Base-by-base conservation (phyloP, 495 filamentous ascomycete species). In the Baudoinia panamericana region DNA sequence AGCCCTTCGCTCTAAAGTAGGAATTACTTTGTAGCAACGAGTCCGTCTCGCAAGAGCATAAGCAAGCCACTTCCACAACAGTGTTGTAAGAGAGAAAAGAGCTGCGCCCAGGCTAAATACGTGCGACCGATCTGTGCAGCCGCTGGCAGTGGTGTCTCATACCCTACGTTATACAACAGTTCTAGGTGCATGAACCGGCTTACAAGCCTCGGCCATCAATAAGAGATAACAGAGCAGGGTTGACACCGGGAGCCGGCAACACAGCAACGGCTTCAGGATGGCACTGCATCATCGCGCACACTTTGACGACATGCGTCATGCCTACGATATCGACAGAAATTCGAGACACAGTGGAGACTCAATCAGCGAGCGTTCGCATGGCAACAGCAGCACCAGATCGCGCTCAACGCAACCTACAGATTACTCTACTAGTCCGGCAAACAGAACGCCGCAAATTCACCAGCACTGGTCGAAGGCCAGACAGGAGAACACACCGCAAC, bases 351-450 rank as follows among this genome's bases (percentile, higher is more conserved):
- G 16, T 12, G 15, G 10, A 7, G 5, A n/a, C 10, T 39, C 35
- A 13, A 50, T 18, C 39, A 49, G 42, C 42, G 46, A 39, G 12
- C 78, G 72, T 48, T 70, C 69, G 25, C 71, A 67, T 47, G 76
- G 72, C 23, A 72, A 72, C 36, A 67, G 70, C 42, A 80, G 76
- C 49, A 64, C 75, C 43, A 67, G 66, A 41, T 82, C 80, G 20
- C 69, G 73, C 44, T 67, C 60, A 9, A 82, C 82, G 12, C 65
- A 68, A 55, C 73, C 77, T 21, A 85, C 80, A 8, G 65, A 74
- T 33, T 65, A 76, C 55, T 81, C 76, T 53, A 63, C 25, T n/a
- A 43, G 27, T 17, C 30, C 49, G 4, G 9, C 26, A 19, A 4
- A 68, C 13, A 59, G 62, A 19, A 65, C 68, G 15, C 67, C 70